Conservation (phyloP, 345 rosid genomes). For the Geranium brycei region DNA sequence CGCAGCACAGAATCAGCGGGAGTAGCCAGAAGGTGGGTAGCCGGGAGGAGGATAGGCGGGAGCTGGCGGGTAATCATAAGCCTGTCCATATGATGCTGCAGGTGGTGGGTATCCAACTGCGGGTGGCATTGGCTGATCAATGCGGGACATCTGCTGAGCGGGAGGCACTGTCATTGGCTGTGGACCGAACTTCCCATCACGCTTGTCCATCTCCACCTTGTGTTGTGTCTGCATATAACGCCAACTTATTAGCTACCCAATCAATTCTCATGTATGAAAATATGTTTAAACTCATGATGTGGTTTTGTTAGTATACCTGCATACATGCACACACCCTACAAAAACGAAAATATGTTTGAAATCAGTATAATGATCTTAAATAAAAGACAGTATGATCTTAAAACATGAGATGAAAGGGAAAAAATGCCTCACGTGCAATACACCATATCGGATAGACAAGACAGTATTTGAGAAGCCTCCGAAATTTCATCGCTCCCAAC, state of each 20-base stretch:
- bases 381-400: too few species aligned
- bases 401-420: slow-evolving; percentile 1
- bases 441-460: slow-evolving; percentile 69
- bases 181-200: slow-evolving; percentile 87
- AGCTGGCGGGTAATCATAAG: slow-evolving; percentile 20
- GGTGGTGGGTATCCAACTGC: slow-evolving; percentile 54
- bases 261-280: not conserved
- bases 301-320: slow-evolving; percentile 51
- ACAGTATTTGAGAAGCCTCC: slow-evolving; percentile 76
- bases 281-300: not conserved
- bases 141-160: slow-evolving; percentile 78
- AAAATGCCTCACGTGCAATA: slow-evolving; percentile 65
- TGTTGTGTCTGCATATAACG: slow-evolving; percentile 65
- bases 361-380: slow-evolving; percentile 13
- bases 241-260: too few species aligned
- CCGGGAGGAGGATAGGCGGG: slow-evolving; percentile 32
- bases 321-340: slow-evolving; percentile 97
- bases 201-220: slow-evolving; percentile 92
- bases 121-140: slow-evolving; percentile 71
- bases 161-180: slow-evolving; percentile 85
- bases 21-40: slow-evolving; percentile 18
- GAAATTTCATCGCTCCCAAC: slow-evolving; percentile 79
- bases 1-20: too few species aligned
- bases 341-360: slow-evolving; percentile 4
- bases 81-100: slow-evolving; percentile 11